Conservation (phyloP, 495 filamentous ascomycete genomes). For the Wilcoxina mikolae region DNA sequence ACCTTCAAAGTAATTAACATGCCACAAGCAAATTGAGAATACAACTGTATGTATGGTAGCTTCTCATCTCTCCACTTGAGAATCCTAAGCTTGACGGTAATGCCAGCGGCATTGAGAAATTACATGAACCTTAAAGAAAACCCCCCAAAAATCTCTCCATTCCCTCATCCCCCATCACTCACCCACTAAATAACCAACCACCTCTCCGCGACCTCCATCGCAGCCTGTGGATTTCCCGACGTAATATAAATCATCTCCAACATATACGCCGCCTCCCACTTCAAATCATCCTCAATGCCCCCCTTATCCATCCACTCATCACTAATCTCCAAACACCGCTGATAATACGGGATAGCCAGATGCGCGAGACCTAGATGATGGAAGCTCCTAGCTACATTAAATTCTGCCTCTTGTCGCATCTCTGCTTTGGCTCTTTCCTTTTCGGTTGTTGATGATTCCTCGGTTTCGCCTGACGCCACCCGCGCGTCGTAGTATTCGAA, state of each 20-base stretch:
- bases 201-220: constrained; percentile 43
- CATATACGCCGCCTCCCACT: constrained; percentile 60
- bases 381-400: constrained; percentile 69
- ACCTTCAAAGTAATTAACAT: too few species aligned
- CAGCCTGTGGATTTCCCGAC: constrained; percentile 43
- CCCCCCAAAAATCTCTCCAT: too few species aligned
- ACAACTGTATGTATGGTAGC: too few species aligned
- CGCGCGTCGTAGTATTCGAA: constrained; percentile 50
- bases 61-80: too few species aligned
- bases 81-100: too few species aligned
- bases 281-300: constrained; percentile 42
- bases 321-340: constrained; percentile 34
- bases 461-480: background rate
- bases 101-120: too few species aligned
- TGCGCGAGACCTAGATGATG: constrained; percentile 61
- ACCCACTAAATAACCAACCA: constrained; percentile 33
- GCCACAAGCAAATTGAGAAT: too few species aligned
- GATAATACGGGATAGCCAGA: constrained; percentile 63
- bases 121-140: too few species aligned
- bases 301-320: constrained; percentile 21
- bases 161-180: too few species aligned
- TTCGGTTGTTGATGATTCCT: background rate
- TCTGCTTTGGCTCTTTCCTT: background rate
- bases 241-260: constrained; percentile 54
- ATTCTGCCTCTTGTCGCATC: constrained; percentile 61